Evolutionary conservation across 108 stramenopile genomes (phyloP).

Genomic region (Nitzschia palea): DNA sequence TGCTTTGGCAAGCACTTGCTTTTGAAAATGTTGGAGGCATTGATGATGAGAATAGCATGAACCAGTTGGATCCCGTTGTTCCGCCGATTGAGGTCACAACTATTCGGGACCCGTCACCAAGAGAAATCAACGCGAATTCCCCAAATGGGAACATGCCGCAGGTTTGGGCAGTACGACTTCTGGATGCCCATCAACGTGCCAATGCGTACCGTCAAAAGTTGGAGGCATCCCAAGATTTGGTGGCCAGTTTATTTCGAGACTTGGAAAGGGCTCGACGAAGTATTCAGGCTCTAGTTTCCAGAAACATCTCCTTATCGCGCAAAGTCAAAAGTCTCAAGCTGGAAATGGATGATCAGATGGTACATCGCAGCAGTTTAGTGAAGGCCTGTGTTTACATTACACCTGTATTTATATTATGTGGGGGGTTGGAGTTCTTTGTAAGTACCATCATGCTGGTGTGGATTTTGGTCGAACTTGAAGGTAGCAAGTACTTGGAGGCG

Average conservation of each 20-base stretch:
- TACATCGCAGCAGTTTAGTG: conserved; percentile 20
- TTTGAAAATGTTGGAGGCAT: background rate
- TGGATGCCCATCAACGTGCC: conserved; percentile 5
- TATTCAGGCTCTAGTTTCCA: background rate
- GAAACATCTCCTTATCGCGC: background rate
- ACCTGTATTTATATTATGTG: conserved; percentile 26
- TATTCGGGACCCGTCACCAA: background rate
- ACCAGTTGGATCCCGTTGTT: background rate
- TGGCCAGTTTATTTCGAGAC: conserved; percentile 12
- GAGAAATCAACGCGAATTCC: background rate
- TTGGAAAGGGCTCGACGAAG: conserved; percentile 6
- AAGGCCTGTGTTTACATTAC: conserved; percentile 23
- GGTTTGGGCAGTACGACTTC: background rate
- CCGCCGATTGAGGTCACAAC: background rate
- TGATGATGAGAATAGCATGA: background rate
- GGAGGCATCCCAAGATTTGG: conserved; percentile 9
- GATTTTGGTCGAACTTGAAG: conserved; percentile 28
- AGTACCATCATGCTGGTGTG: conserved; percentile 26
- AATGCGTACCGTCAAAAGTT: background rate
- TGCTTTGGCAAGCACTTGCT: background rate
- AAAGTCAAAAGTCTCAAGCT: conserved; percentile 22
- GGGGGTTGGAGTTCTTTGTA: conserved; percentile 22
- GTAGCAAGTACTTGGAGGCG: conserved; percentile 5
- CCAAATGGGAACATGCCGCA: background rate
- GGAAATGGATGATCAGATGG: conserved; percentile 25